phyloP scores from a whole-genome alignment of 1,139 yeast genomes.

The Hemisphaericaspora xylofermentans region DNA sequence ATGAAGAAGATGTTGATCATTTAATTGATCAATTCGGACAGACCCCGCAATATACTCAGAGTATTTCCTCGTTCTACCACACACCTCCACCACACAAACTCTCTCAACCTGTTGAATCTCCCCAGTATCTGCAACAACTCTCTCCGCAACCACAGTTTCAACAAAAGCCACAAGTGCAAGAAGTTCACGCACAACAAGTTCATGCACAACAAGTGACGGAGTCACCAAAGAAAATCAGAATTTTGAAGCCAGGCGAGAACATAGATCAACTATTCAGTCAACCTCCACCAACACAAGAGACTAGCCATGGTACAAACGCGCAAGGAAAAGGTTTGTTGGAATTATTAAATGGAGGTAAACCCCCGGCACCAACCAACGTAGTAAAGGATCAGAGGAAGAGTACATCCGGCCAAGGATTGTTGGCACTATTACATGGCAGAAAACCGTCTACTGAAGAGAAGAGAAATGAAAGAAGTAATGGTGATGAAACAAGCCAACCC shows the following conservation, averaged over 20 bases:
- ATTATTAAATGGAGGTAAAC: constrained; percentile 18
- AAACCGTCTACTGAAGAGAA: constrained; percentile 3
- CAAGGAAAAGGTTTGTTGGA: constrained; percentile 19
- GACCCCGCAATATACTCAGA: background rate
- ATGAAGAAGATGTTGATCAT: constrained; percentile 27
- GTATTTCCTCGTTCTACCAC: background rate
- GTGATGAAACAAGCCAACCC: background rate
- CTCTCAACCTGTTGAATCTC: background rate
- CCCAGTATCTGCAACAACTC: background rate
- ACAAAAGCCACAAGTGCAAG: background rate
- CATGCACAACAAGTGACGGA: background rate
- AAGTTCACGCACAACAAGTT: background rate
- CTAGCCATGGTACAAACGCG: constrained; percentile 8
- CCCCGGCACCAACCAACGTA: background rate
- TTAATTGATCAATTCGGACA: constrained; percentile 11
- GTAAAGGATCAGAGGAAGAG: background rate
- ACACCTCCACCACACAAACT: background rate
- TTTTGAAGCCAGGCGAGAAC: constrained; percentile 33
- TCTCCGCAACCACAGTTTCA: background rate
- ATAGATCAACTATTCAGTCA: constrained; percentile 15
- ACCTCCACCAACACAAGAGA: constrained; percentile 2
- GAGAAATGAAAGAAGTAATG: background rate
- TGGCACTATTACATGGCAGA: constrained; percentile 18
- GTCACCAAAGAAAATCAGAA: constrained; percentile 16
- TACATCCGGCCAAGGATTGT: constrained; percentile 15